phyloP scores from a whole-genome alignment of 1,284 basidiomycete genomes.

The Boletellus deceptivus region DNA sequence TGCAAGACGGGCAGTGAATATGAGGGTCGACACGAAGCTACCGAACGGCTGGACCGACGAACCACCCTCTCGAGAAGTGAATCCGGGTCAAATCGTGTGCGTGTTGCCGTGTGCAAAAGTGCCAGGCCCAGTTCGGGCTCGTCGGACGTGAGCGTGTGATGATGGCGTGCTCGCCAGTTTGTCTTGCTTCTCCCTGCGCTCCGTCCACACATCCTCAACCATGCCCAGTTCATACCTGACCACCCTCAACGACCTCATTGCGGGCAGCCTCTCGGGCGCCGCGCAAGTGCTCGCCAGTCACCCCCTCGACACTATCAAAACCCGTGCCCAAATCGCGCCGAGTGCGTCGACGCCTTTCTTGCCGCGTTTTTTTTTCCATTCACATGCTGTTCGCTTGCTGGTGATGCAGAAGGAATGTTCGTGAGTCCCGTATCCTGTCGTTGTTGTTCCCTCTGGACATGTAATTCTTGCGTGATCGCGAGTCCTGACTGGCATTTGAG shows the following conservation, averaged over 20 bases:
- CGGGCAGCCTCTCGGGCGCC: constrained; percentile 77
- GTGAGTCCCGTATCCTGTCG: constrained; percentile 44
- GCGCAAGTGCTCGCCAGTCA: constrained; percentile 86
- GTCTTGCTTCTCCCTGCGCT: too few relatives aligned
- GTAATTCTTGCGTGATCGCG: neutral
- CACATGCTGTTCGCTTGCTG: neutral
- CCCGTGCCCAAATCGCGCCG: constrained; percentile 75
- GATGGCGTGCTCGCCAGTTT: too few relatives aligned
- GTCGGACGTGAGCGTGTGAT: too few relatives aligned
- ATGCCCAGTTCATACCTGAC: constrained; percentile 32
- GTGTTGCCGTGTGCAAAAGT: too few relatives aligned
- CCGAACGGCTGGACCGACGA: too few relatives aligned
- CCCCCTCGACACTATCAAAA: constrained; percentile 86
- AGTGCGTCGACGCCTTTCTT: constrained; percentile 42
- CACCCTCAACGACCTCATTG: constrained; percentile 71
- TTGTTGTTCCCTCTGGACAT: neutral
- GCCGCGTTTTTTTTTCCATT: neutral
- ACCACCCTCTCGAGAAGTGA: too few relatives aligned
- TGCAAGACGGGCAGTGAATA: too few relatives aligned
- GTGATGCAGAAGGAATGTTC: constrained; percentile 68
- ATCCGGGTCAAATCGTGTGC: too few relatives aligned
- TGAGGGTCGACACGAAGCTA: too few relatives aligned
- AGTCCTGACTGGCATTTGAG: neutral
- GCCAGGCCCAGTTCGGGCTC: too few relatives aligned
- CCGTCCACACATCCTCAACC: neutral